Conservation (phyloP, 441 rosid genomes). For the Populus trichocarpa region DNA sequence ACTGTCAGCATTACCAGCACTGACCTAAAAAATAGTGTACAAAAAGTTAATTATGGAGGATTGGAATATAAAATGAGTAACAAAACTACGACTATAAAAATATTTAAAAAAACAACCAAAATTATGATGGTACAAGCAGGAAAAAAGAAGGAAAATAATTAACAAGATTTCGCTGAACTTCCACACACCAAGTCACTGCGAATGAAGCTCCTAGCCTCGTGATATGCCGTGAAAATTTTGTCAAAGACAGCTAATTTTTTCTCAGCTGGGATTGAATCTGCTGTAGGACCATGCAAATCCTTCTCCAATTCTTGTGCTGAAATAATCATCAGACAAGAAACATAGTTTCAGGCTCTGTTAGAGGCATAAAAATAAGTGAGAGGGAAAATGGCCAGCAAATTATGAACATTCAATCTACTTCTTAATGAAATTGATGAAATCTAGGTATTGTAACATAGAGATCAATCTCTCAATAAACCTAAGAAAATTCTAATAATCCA, state of each 20-base stretch:
- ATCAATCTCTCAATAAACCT: not conserved
- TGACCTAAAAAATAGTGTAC: constrained; percentile 44
- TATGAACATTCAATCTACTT: not conserved
- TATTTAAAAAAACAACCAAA: not conserved
- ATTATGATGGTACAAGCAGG: not conserved
- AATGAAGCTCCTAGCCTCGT: constrained; percentile 89
- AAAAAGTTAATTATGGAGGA: not conserved
- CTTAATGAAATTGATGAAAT: not conserved
- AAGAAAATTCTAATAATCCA: not conserved
- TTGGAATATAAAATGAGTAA: not conserved
- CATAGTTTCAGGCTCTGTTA: constrained; percentile 4
- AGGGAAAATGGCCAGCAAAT: not conserved
- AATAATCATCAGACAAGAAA: constrained; percentile 24
- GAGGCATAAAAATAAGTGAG: not conserved
- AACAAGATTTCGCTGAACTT: not conserved
- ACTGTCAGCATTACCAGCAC: constrained; percentile 90
- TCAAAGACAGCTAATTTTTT: constrained; percentile 75
- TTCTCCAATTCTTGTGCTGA: constrained; percentile 98
- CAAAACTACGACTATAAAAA: not conserved
- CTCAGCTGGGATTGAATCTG: constrained; percentile 72
- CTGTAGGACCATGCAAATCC: constrained; percentile 76
- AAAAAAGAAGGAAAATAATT: constrained; percentile 3
- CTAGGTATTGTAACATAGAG: not conserved
- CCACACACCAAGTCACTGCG: constrained; percentile 80
- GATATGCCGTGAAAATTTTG: constrained; percentile 84